phyloP scores from a whole-genome alignment of 164 flowering plant genomes.

The Liquidambar formosana region DNA sequence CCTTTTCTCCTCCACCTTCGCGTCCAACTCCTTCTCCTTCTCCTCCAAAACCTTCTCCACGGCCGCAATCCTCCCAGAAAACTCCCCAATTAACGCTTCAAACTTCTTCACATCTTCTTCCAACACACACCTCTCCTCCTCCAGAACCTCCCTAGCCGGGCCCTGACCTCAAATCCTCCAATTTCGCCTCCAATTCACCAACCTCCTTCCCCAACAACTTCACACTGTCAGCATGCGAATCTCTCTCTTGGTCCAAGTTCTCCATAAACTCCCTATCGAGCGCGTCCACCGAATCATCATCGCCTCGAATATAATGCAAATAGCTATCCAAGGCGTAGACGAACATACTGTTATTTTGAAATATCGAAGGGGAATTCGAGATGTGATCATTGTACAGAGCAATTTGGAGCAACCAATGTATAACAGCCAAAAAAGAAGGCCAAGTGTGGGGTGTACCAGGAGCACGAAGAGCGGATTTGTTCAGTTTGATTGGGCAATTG shows the following conservation, averaged over 20 bases:
- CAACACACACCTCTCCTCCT: slow-evolving; percentile 56
- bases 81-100: slow-evolving; percentile 42
- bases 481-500: slow-evolving; percentile 67
- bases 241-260: slow-evolving; percentile 48
- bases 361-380: neutral
- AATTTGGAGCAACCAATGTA: slow-evolving; percentile 88
- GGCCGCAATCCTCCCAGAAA: slow-evolving; percentile 22
- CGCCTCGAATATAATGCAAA: slow-evolving; percentile 51
- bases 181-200: slow-evolving; percentile 37
- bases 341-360: slow-evolving; percentile 23
- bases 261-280: slow-evolving; percentile 41
- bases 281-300: slow-evolving; percentile 56
- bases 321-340: slow-evolving; percentile 49
- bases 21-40: slow-evolving; percentile 63
- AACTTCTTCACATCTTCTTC: slow-evolving; percentile 77
- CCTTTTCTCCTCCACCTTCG: slow-evolving; percentile 48
- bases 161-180: slow-evolving; percentile 40
- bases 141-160: slow-evolving; percentile 59
- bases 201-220: slow-evolving; percentile 31
- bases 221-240: slow-evolving; percentile 23
- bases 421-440: slow-evolving; percentile 60
- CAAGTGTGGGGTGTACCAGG: slow-evolving; percentile 83
- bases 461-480: slow-evolving; percentile 64
- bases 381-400: slow-evolving; percentile 42
- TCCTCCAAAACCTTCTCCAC: slow-evolving; percentile 60